Conservation (phyloP, 441 rosid species). For the Populus hybrid region DNA sequence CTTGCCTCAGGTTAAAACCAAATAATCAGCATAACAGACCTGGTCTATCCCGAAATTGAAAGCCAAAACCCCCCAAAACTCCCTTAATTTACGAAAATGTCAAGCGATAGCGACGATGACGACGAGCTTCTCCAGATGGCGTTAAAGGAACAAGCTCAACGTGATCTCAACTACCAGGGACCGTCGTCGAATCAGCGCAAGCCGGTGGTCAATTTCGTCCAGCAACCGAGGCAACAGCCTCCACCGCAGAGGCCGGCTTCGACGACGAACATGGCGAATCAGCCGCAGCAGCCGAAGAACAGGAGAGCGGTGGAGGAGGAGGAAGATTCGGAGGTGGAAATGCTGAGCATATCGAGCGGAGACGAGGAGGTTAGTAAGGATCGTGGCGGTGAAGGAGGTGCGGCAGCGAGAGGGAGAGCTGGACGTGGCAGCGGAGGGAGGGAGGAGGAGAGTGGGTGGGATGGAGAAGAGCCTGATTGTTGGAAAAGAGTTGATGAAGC, state of each 20-base stretch:
- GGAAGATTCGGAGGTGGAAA: constrained; percentile 95
- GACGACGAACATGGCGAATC: constrained; percentile 3
- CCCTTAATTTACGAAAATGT: constrained; percentile 44
- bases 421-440: constrained; percentile 35
- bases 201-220: constrained; percentile 83
- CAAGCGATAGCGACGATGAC: constrained; percentile 89
- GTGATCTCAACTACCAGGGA: constrained; percentile 68
- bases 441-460: constrained; percentile 75
- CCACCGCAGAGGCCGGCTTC: constrained; percentile 23
- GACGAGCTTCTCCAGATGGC: constrained; percentile 98
- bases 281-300: constrained; percentile 17
- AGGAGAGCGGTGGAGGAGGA: constrained; percentile 45
- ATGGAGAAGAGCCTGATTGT: constrained; percentile 87
- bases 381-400: constrained; percentile 33
- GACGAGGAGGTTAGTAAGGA: constrained; percentile 71
- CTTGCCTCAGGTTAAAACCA: not conserved
- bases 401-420: constrained; percentile 33
- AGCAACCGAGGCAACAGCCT: constrained; percentile 43
- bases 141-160: constrained; percentile 82
- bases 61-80: not conserved
- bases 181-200: constrained; percentile 53
- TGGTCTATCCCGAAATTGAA: constrained; percentile 18
- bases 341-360: constrained; percentile 97
- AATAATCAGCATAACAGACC: constrained; percentile 1
- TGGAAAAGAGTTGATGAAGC: constrained; percentile 94